These are phyloP conservation scores for Auriscalpium vulgare DNA, from an alignment of 768 basidiomycete species.

Conservation along the genomic window DNA sequence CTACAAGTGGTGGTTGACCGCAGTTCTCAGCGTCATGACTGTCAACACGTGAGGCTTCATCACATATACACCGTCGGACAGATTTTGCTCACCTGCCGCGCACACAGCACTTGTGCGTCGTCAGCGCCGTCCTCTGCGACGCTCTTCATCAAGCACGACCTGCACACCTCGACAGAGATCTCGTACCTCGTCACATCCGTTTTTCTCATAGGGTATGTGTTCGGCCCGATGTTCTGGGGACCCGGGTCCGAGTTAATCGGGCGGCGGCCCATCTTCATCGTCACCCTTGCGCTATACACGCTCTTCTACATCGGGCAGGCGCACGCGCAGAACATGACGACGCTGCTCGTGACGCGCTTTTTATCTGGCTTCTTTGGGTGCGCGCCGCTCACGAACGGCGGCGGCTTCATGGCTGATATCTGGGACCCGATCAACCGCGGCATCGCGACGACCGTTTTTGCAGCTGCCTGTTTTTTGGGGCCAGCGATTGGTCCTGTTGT, in stretches of 20 bases:
- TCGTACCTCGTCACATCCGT: constrained; percentile 14
- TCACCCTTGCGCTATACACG: not conserved
- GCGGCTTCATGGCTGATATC: constrained; percentile 19
- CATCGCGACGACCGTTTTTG: constrained; percentile 15
- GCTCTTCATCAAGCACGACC: constrained; percentile 6
- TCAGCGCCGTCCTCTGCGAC: constrained; percentile 15
- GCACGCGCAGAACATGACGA: constrained; percentile 9
- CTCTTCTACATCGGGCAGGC: constrained; percentile 9
- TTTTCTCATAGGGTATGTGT: constrained; percentile 15
- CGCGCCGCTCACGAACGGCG: constrained; percentile 16
- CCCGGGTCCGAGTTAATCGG: constrained; percentile 16
- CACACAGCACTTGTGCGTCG: constrained; percentile 17
- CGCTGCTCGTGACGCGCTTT: constrained; percentile 17
- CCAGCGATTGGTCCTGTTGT: constrained; percentile 20
- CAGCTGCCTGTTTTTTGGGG: constrained; percentile 15
- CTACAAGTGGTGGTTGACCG: constrained; percentile 11
- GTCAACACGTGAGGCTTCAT: constrained; percentile 9
- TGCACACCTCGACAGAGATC: constrained; percentile 15
- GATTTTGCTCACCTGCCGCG: not conserved
- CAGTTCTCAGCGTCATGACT: not conserved
- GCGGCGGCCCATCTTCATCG: constrained; percentile 11
- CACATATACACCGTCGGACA: not conserved
- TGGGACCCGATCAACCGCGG: constrained; percentile 19
- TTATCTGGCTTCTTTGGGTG: constrained; percentile 18
- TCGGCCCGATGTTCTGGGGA: constrained; percentile 16